Percentiles rank a stretch among this genome's conserved stretches.
These are phyloP conservation scores for Colletotrichum neosansevieriae DNA, from an alignment of 2,329 filamentous ascomycete genomes.

Conservation along the genomic window DNA sequence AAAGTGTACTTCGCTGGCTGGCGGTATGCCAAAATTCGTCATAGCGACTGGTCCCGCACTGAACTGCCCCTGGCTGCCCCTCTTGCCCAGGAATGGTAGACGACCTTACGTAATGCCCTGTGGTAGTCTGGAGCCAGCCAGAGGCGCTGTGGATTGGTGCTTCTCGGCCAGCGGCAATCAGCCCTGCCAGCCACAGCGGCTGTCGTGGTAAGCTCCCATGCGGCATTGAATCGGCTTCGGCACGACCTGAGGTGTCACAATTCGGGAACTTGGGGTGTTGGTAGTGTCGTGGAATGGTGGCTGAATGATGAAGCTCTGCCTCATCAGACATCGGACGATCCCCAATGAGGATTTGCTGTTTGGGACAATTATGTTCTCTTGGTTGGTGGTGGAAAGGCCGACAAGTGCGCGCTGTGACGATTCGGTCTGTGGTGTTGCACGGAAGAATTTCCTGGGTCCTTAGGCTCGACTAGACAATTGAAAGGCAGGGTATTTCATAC, in stretches of 20 bases:
- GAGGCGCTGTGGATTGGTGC: conserved; percentile 30
- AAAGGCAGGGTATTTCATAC: neutral
- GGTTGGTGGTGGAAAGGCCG: neutral
- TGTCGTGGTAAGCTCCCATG: neutral
- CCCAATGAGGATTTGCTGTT: neutral
- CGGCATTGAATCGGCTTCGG: neutral
- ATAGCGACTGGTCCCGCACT: conserved; percentile 39
- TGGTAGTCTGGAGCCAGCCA: neutral
- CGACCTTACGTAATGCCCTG: conserved; percentile 26
- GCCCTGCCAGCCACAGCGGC: neutral
- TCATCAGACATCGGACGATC: conserved; percentile 8
- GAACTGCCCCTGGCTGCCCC: conserved; percentile 36
- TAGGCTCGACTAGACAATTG: neutral
- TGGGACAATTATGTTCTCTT: neutral
- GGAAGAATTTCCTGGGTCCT: neutral
- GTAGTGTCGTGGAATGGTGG: conserved; percentile 3
- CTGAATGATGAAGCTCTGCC: neutral
- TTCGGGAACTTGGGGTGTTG: neutral
- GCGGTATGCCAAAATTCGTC: conserved; percentile 39
- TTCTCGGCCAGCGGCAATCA: neutral
- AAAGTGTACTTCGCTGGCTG: conserved; percentile 34
- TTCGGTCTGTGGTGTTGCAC: conserved; percentile 16
- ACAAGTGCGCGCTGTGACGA: neutral
- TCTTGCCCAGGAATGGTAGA: neutral
- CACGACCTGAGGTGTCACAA: neutral